Evolutionary conservation across 306 rosid species (phyloP).

Genomic region (Hippophae rhamnoides): DNA sequence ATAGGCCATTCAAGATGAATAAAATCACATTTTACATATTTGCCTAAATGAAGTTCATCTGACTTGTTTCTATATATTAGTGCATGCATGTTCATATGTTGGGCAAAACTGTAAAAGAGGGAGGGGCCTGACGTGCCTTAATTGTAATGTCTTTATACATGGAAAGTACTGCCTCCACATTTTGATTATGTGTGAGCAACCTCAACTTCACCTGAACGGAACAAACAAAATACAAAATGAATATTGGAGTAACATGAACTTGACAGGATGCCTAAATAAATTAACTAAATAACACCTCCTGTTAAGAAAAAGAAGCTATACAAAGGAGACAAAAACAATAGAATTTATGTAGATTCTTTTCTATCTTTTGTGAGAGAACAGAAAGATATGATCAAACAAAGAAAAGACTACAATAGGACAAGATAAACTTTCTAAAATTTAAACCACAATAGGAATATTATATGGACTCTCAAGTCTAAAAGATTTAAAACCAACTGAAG

Average conservation of each 20-base stretch:
- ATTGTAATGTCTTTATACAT: slow-evolving; percentile 50
- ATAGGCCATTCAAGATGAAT: too few species aligned
- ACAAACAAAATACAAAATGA: slow-evolving; percentile 15
- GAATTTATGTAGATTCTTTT: too few species aligned
- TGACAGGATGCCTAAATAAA: slow-evolving; percentile 4
- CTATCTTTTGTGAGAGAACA: too few species aligned
- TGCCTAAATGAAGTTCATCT: too few species aligned
- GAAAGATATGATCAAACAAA: too few species aligned
- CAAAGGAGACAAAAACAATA: background rate
- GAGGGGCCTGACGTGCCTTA: slow-evolving; percentile 39
- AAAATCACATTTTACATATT: too few species aligned
- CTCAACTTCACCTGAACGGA: slow-evolving; percentile 65
- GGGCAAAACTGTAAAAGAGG: background rate
- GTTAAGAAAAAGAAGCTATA: background rate
- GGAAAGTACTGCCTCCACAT: slow-evolving; percentile 81
- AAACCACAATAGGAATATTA: too few species aligned
- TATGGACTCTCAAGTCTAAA: background rate
- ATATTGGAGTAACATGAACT: slow-evolving; percentile 8
- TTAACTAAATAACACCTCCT: background rate
- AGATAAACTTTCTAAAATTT: too few species aligned
- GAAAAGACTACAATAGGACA: too few species aligned
- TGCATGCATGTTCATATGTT: background rate
- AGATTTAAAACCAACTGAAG: slow-evolving; percentile 6
- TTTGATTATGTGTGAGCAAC: slow-evolving; percentile 78
- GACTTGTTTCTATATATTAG: too few species aligned